Conservation (phyloP, 306 rosid species). For the Oemleria cerasiformis region DNA sequence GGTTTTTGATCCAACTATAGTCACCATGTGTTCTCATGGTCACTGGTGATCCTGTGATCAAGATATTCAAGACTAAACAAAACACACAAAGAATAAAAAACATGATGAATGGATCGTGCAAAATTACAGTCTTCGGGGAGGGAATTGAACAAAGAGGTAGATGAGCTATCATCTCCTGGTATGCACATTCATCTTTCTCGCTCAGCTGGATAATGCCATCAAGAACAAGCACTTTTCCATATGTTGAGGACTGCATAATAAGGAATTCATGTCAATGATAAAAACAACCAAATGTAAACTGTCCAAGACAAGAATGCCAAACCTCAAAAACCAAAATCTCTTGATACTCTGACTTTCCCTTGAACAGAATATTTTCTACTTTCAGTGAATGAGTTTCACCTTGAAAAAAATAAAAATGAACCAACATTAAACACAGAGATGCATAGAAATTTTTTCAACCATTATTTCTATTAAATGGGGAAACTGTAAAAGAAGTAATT, state of each 20-base stretch:
- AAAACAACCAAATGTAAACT: conserved; percentile 17
- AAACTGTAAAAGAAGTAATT: background rate
- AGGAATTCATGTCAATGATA: conserved; percentile 16
- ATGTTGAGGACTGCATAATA: conserved; percentile 61
- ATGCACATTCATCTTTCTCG: conserved; percentile 97
- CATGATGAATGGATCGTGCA: conserved; percentile 10
- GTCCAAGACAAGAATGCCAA: conserved; percentile 29
- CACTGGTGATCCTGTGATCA: background rate
- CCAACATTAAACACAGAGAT: conserved; percentile 8
- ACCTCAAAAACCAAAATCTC: conserved; percentile 95
- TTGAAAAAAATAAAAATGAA: conserved; percentile 21
- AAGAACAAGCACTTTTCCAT: conserved; percentile 95
- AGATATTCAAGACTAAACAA: conserved; percentile 2
- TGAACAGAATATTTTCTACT: conserved; percentile 62
- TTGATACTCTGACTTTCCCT: conserved; percentile 80
- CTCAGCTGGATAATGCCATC: conserved; percentile 97
- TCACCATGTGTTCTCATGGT: background rate
- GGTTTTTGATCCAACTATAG: background rate
- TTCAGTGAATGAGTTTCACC: conserved; percentile 93
- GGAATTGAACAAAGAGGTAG: conserved; percentile 95
- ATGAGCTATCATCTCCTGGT: conserved; percentile 98
- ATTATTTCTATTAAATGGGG: background rate
- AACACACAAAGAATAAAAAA: background rate
- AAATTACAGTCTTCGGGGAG: conserved; percentile 70
- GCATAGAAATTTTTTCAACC: background rate